A percentile compares a stretch with the other conserved stretches of the same genome.
Evolutionary conservation across 2,329 filamentous ascomycete genomes (phyloP).

Genomic region (Phaeosphaeria sp.): DNA sequence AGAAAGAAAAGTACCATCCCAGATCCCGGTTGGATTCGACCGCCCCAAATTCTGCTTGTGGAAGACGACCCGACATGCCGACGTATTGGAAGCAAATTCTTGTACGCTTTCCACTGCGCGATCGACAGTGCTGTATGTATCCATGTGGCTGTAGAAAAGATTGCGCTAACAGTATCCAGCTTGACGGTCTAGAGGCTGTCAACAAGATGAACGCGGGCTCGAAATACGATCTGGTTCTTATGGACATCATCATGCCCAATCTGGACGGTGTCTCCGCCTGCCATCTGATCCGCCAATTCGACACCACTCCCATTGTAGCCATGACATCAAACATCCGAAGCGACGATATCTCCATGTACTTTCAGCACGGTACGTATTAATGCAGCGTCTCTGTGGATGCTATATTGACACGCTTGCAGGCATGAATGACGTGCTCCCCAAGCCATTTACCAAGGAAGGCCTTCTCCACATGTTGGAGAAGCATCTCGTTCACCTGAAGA

Average conservation of each 20-base stretch:
- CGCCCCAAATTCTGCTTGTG: slow-evolving; percentile 85
- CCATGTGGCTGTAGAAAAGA: not conserved
- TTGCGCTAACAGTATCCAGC: slow-evolving; percentile 56
- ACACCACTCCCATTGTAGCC: slow-evolving; percentile 87
- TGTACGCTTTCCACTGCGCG: slow-evolving; percentile 69
- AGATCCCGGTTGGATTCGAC: slow-evolving; percentile 70
- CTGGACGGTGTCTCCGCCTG: slow-evolving; percentile 95
- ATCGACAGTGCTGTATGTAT: slow-evolving; percentile 68
- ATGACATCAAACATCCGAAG: slow-evolving; percentile 99
- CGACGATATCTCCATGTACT: slow-evolving; percentile 96
- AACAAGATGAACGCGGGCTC: slow-evolving; percentile 76
- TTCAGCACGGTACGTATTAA: slow-evolving; percentile 79
- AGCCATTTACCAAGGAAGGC: slow-evolving; percentile 90
- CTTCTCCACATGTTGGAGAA: slow-evolving; percentile 83
- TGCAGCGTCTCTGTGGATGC: not conserved
- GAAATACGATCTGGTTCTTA: slow-evolving; percentile 67
- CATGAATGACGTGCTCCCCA: slow-evolving; percentile 97
- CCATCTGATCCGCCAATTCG: slow-evolving; percentile 88
- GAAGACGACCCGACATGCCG: slow-evolving; percentile 78
- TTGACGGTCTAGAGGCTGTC: slow-evolving; percentile 89
- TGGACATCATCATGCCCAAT: slow-evolving; percentile 89
- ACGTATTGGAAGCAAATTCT: slow-evolving; percentile 70
- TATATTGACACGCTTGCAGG: slow-evolving; percentile 61
- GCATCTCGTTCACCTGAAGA: slow-evolving; percentile 83
- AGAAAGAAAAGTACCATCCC: slow-evolving; percentile 68